Conservation (phyloP, 2,329 filamentous ascomycete genomes). For the Penicillium sp. region DNA sequence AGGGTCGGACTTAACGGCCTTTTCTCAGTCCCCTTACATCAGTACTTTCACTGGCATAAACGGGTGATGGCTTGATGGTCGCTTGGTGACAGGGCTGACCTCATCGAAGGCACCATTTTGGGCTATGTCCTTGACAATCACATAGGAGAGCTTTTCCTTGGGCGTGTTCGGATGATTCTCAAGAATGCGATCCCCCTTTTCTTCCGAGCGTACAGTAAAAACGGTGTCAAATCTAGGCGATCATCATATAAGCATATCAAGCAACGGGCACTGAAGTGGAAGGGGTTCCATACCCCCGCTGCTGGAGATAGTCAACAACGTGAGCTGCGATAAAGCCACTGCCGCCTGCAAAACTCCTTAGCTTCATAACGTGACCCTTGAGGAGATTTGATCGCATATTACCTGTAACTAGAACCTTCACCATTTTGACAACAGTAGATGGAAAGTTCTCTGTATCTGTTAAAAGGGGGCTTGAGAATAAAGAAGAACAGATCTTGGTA, state of each 20-base stretch:
- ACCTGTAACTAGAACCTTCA: constrained; percentile 29
- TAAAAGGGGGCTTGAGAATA: too few relatives aligned
- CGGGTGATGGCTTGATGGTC: too few relatives aligned
- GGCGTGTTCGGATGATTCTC: constrained; percentile 46
- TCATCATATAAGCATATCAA: not conserved
- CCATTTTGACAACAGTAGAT: too few relatives aligned
- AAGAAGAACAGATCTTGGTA: too few relatives aligned
- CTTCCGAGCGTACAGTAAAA: constrained; percentile 56
- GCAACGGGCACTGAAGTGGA: not conserved
- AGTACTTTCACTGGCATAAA: not conserved
- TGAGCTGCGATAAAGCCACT: constrained; percentile 62
- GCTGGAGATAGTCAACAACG: constrained; percentile 54
- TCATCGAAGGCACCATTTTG: constrained; percentile 63
- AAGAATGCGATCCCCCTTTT: constrained; percentile 57
- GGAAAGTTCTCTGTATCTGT: too few relatives aligned
- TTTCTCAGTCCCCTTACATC: not conserved
- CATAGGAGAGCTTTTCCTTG: constrained; percentile 56
- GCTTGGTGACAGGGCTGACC: constrained; percentile 23
- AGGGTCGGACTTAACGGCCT: constrained; percentile 54
- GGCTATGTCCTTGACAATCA: constrained; percentile 67
- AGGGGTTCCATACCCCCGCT: constrained; percentile 38
- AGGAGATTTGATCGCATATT: constrained; percentile 12
- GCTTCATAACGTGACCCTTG: constrained; percentile 2
- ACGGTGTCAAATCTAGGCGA: constrained; percentile 52
- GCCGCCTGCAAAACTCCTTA: constrained; percentile 41